Evolutionary conservation across 2,329 filamentous ascomycete genomes (phyloP).

Genomic region (Fulvia fulva): DNA sequence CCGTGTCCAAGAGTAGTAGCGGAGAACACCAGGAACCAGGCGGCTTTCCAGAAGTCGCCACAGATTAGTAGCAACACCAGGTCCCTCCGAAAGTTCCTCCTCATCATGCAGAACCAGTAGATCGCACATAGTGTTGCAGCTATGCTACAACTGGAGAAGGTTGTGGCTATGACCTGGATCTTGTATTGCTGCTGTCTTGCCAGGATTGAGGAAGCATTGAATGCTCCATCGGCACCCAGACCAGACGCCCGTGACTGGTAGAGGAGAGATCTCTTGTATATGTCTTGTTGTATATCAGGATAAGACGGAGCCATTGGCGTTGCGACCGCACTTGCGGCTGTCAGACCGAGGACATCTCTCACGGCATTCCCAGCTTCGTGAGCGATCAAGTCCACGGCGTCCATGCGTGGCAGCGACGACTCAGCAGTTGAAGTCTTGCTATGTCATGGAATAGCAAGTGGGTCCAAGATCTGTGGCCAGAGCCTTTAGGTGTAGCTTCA

Average conservation of each 20-base stretch:
- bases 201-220: conserved; percentile 20
- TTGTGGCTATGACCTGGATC: conserved; percentile 35
- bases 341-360: neutral
- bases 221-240: conserved; percentile 15
- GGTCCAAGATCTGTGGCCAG: neutral
- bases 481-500: neutral
- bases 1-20: conserved; percentile 54
- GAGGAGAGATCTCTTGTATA: neutral
- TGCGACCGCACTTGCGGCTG: neutral
- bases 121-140: conserved; percentile 54
- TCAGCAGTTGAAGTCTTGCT: too few species aligned
- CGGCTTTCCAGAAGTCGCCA: conserved; percentile 66
- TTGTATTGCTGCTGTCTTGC: conserved; percentile 15
- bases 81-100: conserved; percentile 68
- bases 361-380: neutral
- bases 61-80: conserved; percentile 71
- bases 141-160: conserved; percentile 51
- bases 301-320: neutral
- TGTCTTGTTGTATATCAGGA: neutral
- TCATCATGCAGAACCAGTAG: conserved; percentile 72
- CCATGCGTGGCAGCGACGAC: conserved; percentile 1
- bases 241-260: neutral
- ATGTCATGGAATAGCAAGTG: neutral
- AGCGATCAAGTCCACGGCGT: neutral
- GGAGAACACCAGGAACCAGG: conserved; percentile 65